phyloP scores from a whole-genome alignment of 768 basidiomycete genomes.

The Leccinum ochraceum region DNA sequence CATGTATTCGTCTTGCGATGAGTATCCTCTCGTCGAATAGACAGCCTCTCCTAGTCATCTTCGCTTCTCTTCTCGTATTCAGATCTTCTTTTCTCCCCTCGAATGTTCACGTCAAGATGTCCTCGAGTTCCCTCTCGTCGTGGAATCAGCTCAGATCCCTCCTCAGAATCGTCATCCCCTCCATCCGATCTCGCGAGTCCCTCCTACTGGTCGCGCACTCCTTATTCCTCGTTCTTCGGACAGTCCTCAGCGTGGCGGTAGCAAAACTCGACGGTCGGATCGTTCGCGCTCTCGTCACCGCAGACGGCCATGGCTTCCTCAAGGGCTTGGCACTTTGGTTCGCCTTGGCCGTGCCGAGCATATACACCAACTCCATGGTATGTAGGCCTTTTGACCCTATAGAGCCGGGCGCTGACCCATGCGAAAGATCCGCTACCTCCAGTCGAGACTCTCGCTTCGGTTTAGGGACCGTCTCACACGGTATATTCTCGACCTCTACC shows the following conservation, averaged over 20 bases:
- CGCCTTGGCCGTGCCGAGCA: constrained; percentile 85
- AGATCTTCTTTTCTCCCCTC: constrained; percentile 41
- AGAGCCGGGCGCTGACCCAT: not conserved
- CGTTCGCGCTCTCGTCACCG: constrained; percentile 85
- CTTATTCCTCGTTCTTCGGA: constrained; percentile 81
- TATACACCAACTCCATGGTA: constrained; percentile 96
- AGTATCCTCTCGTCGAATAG: constrained; percentile 2
- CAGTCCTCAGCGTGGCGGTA: constrained; percentile 84
- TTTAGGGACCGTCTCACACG: constrained; percentile 86
- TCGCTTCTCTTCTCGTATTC: constrained; percentile 51
- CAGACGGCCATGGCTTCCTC: constrained; percentile 81
- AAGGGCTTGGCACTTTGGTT: constrained; percentile 88
- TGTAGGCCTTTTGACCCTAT: constrained; percentile 2
- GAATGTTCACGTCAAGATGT: constrained; percentile 63
- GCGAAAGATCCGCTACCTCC: constrained; percentile 53
- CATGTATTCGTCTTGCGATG: constrained; percentile 13
- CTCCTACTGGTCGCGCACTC: constrained; percentile 77
- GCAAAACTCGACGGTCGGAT: constrained; percentile 89
- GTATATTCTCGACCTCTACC: constrained; percentile 90
- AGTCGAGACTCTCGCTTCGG: constrained; percentile 79
- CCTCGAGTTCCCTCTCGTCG: constrained; percentile 50
- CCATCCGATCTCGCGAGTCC: constrained; percentile 64
- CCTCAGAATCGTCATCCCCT: constrained; percentile 68
- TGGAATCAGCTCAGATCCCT: constrained; percentile 74
- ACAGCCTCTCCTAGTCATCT: constrained; percentile 40